Evolutionary conservation across 192 early-diverging fungal genomes (phyloP), one percentile per base, ranked within the genome.

Genomic region (Linnemannia schmuckeri): DNA sequence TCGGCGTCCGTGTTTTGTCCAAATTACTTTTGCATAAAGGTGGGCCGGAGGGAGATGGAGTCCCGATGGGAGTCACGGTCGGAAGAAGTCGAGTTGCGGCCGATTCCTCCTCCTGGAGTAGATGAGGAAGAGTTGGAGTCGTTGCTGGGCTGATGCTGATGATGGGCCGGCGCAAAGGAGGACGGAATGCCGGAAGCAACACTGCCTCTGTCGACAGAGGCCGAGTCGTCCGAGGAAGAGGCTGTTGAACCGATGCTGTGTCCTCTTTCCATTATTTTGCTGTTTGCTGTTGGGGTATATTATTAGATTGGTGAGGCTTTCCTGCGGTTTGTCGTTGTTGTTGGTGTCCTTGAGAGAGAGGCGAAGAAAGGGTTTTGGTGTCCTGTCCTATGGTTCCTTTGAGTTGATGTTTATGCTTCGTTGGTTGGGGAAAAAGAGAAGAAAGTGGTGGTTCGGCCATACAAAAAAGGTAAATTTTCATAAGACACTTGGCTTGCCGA

Each of bases 11-110:
- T 12, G 55, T 27, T 55, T 55, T 22, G 17, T 37, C n/a, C 20
- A 71, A 44, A 1, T 57, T 86, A 86, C 83, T 86, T 86, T 80
- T 86, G 78, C 83, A 80, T 86, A 61, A 86, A 86, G 42, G 83
- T 86, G 24, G 83, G 83, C 35, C 83, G 75, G 17, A 86, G 61
- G 37, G 74, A 77, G 79, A 86, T 33, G 13, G 83, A 86, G 49
- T 86, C 83, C 13, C 78, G 69, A 75, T 80, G 70, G 5, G 83
- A 86, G 12, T 74, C 83, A 27, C 78, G 75, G 78, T 80, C 75
- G 18, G 83, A 86, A 20, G 78, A 80, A 33, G 66, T 81, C 22
- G 84, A 87, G 13, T 76, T 77, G 38, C 55, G 55, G 7, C 55
- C 55, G 8, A 27, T n/a, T 27, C 79, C 74, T 7, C 83, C 70